Percentiles rank a stretch among this genome's conserved stretches.
Conservation (phyloP, 2,329 filamentous ascomycete species). For the Aspergillus intermedius region DNA sequence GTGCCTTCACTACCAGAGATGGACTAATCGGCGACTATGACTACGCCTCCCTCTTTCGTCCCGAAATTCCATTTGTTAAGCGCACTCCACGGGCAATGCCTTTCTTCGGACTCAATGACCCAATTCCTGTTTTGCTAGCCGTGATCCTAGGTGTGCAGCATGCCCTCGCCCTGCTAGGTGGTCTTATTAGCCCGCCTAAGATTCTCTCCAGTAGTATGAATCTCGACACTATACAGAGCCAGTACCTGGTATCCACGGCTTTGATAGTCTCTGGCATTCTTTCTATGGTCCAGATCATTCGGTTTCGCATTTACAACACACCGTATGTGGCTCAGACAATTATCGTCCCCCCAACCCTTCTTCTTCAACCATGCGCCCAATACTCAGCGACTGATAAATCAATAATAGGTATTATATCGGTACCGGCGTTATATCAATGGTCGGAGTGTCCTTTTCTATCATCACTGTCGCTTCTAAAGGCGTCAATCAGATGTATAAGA, state of each 20-base stretch:
- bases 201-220: constrained; percentile 57
- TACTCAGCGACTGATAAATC: no score
- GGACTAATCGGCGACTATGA: constrained; percentile 82
- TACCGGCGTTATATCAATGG: constrained; percentile 61
- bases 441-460: constrained; percentile 62
- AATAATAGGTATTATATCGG: constrained; percentile 53
- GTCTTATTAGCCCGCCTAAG: constrained; percentile 58
- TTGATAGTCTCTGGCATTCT: constrained; percentile 62
- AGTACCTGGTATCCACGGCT: constrained; percentile 63
- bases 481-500: constrained; percentile 57
- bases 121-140: constrained; percentile 61
- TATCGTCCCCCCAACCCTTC: no score
- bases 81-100: constrained; percentile 52
- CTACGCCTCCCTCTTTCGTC: constrained; percentile 80
- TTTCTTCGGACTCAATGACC: constrained; percentile 64
- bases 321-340: no score
- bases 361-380: no score
- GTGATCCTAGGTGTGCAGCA: constrained; percentile 64
- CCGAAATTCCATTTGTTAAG: constrained; percentile 75
- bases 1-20: constrained; percentile 39
- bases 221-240: constrained; percentile 47
- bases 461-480: constrained; percentile 59
- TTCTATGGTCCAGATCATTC: constrained; percentile 60
- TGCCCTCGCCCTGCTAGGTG: constrained; percentile 59
- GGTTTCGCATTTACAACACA: constrained; percentile 56